A percentile compares a stretch with the other conserved stretches of the same genome.
These are phyloP conservation scores for Vitis hybrid DNA, from an alignment of 177 flowering plant genomes.

Conservation along the genomic window DNA sequence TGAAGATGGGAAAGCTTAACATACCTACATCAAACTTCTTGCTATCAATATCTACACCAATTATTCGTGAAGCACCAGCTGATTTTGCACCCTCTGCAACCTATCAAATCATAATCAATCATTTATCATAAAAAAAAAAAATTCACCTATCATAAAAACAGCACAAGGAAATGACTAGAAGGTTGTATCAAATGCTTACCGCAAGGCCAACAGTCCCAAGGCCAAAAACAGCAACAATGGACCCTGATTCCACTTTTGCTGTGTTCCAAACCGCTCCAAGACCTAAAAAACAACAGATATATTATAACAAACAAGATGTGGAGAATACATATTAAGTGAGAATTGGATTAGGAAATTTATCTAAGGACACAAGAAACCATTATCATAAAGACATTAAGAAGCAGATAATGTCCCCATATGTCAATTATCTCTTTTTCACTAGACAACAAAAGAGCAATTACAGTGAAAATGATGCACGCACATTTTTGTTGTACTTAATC, in stretches of 20 bases:
- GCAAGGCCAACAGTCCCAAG: conserved; percentile 99
- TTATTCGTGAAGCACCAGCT: conserved; percentile 95
- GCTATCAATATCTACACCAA: conserved; percentile 93
- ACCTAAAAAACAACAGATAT: conserved; percentile 39
- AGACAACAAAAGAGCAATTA: background rate
- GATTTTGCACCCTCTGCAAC: conserved; percentile 98
- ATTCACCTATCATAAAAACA: background rate
- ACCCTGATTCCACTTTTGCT: conserved; percentile 98
- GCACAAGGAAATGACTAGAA: conserved; percentile 4
- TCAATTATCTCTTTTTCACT: background rate
- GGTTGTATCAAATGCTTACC: conserved; percentile 41
- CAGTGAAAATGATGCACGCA: background rate
- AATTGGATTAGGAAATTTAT: background rate
- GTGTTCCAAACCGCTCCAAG: conserved; percentile 99
- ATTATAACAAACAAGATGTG: background rate
- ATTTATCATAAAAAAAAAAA: conserved; percentile 6
- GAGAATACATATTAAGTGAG: background rate
- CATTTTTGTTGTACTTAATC: background rate
- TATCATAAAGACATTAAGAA: background rate
- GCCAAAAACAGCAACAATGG: conserved; percentile 95
- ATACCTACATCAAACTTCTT: conserved; percentile 80
- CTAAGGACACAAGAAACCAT: background rate
- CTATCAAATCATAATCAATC: conserved; percentile 29
- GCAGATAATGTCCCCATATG: background rate
- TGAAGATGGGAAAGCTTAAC: background rate